These are phyloP conservation scores for Trichoderma sp. DNA, from an alignment of 2,329 filamentous ascomycete species.

Conservation along the genomic window DNA sequence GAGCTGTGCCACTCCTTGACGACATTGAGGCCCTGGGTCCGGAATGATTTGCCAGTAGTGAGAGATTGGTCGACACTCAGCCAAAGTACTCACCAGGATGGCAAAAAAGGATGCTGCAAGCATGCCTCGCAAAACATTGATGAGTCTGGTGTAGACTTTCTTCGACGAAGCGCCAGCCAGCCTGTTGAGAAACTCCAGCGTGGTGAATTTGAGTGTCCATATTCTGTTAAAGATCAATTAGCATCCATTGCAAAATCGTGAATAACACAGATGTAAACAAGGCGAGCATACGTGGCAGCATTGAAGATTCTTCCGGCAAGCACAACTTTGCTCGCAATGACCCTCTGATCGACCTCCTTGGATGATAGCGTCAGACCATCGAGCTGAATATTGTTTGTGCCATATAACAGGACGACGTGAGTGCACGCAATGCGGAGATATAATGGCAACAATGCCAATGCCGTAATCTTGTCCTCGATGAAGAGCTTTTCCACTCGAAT, in stretches of 20 bases:
- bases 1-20: conserved; percentile 2
- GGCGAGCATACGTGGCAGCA: background rate
- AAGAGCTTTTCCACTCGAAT: conserved; percentile 10
- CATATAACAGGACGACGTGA: background rate
- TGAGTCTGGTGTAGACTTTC: background rate
- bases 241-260: background rate
- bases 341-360: background rate
- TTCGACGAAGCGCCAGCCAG: background rate
- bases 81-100: background rate
- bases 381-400: conserved; percentile 1
- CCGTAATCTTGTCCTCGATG: conserved; percentile 6
- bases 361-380: background rate
- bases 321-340: background rate
- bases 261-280: background rate
- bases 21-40: conserved; percentile 1
- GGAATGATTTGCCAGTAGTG: conserved; percentile 5
- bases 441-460: background rate
- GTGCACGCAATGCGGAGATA: conserved; percentile 2
- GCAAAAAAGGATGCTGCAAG: conserved; percentile 4
- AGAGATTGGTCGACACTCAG: background rate
- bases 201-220: conserved; percentile 9
- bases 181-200: conserved; percentile 1
- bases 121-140: background rate
- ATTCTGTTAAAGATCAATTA: background rate
- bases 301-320: conserved; percentile 1